phyloP scores from a whole-genome alignment of 495 filamentous ascomycete genomes.

The Daldinia vernicosa region DNA sequence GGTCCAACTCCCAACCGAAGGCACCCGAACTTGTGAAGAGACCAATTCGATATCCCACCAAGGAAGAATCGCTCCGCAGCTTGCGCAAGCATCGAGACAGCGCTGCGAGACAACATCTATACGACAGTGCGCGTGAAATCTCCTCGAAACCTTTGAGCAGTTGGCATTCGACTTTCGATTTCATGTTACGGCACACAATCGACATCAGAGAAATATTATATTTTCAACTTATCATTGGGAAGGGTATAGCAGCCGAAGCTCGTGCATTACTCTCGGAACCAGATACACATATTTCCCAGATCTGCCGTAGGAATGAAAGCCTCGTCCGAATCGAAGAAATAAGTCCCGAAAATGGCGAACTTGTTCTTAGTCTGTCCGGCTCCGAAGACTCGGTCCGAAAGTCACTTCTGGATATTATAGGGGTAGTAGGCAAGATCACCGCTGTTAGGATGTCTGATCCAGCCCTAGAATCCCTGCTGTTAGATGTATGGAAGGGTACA shows the following conservation, averaged over 20 bases:
- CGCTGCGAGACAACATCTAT: conserved; percentile 20
- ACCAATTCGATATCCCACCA: conserved; percentile 12
- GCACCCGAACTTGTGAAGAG: conserved; percentile 17
- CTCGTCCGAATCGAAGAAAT: conserved; percentile 32
- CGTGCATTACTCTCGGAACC: conserved; percentile 27
- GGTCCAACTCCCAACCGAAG: conserved; percentile 2
- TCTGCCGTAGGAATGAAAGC: conserved; percentile 34
- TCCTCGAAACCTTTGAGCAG: background rate
- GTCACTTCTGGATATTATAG: conserved; percentile 36
- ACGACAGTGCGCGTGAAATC: conserved; percentile 3
- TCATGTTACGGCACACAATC: conserved; percentile 39
- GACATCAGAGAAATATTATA: conserved; percentile 31
- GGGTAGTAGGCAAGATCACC: conserved; percentile 25
- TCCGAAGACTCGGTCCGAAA: conserved; percentile 33
- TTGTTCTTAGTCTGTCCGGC: conserved; percentile 38
- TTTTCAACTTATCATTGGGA: conserved; percentile 40
- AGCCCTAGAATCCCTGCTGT: conserved; percentile 3
- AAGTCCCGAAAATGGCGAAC: conserved; percentile 1
- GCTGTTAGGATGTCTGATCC: conserved; percentile 35
- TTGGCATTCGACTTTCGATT: conserved; percentile 27
- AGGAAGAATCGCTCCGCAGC: conserved; percentile 11
- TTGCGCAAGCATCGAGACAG: conserved; percentile 30
- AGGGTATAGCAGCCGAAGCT: conserved; percentile 26
- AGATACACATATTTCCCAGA: conserved; percentile 38
- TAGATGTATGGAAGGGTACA: conserved; percentile 11